These are phyloP conservation scores for Colletotrichum plurivorum DNA, from an alignment of 2,329 filamentous ascomycete genomes.

Conservation along the genomic window DNA sequence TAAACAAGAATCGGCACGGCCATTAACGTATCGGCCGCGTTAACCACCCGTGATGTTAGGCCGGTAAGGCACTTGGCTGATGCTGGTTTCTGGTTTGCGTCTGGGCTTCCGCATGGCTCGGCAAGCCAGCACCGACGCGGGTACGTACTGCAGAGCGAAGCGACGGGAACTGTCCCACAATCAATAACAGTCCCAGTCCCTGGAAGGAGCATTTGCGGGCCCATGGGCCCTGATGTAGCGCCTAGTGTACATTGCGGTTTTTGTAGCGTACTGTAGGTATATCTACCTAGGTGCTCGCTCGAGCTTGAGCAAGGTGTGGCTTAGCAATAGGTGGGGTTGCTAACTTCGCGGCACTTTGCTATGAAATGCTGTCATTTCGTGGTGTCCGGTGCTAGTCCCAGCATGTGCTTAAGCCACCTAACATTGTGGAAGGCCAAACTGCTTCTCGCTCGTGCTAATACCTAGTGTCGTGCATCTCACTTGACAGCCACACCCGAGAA, in stretches of 20 bases:
- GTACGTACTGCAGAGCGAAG: too few relatives aligned
- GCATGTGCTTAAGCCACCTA: constrained; percentile 10
- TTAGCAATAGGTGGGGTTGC: constrained; percentile 24
- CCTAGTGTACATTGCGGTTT: neutral
- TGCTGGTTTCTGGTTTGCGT: constrained; percentile 18
- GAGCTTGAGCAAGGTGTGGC: constrained; percentile 26
- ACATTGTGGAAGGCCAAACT: too few relatives aligned
- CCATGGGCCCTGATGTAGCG: too few relatives aligned
- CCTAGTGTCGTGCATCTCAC: neutral
- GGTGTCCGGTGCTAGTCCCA: neutral
- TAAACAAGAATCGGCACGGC: neutral
- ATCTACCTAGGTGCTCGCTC: neutral
- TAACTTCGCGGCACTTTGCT: constrained; percentile 10
- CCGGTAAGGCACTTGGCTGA: constrained; percentile 23
- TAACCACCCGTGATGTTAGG: constrained; percentile 13
- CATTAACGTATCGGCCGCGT: neutral
- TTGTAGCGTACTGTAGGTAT: too few relatives aligned
- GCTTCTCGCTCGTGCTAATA: too few relatives aligned
- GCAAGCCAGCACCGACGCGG: constrained; percentile 26
- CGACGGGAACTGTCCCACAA: constrained; percentile 22
- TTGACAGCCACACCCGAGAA: constrained; percentile 16
- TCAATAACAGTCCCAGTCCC: constrained; percentile 14
- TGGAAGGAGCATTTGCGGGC: too few relatives aligned
- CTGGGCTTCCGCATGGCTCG: constrained; percentile 32
- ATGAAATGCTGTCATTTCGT: constrained; percentile 28